Base-by-base conservation (phyloP, 176 grass and related monocot species). In the Metroxylon sagu region DNA sequence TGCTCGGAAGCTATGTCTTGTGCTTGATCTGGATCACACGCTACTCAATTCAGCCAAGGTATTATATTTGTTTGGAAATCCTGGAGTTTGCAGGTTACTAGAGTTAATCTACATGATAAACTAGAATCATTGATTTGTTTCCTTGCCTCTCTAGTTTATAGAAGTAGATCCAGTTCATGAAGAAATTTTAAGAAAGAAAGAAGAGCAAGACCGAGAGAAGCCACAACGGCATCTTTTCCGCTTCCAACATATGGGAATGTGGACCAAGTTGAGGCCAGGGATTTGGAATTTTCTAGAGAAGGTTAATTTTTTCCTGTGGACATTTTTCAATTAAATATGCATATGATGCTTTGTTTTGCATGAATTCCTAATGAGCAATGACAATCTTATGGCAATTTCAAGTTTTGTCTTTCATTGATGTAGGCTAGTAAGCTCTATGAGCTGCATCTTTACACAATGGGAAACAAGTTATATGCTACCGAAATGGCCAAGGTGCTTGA, bases 401-500 rank as follows among this genome's bases (percentile, higher is more conserved):
- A 12, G 35, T 43, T 39, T 39, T 3, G 35, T 43, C 10, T 43
- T 50, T 67, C 50, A 62, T 27, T 77, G 65, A 48, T 73, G 64
- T 69, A 98, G 93, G 93, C 79, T 16, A 98, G 88, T 54, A 89
- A 81, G 60, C 81, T 89, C 25, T 98, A 80, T 3, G 93, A 98
- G 75, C 79, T 98, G 29, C 93, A 98, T 80, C 56, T 98, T 4
- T 98, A 98, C 73, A 98, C 93, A 6, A 98, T 98, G 93, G 93
- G 93, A 16, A 98, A 98, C 71, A 98, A 98, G 50, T 51, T 92
- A 28, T 98, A 98, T 58, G 93, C 93, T 50, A 89, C 88, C 16
- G 93, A 98, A 77, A 98, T 98, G 93, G 93, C 93, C 25, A 98
- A 85, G 74, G 76, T 92, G 65, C 84, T 98, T 65, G 93, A 98